A percentile compares a stretch with the other conserved stretches of the same genome.
These are phyloP conservation scores for Epichloe gansuensis DNA, from an alignment of 2,329 filamentous ascomycete species.

Conservation along the genomic window DNA sequence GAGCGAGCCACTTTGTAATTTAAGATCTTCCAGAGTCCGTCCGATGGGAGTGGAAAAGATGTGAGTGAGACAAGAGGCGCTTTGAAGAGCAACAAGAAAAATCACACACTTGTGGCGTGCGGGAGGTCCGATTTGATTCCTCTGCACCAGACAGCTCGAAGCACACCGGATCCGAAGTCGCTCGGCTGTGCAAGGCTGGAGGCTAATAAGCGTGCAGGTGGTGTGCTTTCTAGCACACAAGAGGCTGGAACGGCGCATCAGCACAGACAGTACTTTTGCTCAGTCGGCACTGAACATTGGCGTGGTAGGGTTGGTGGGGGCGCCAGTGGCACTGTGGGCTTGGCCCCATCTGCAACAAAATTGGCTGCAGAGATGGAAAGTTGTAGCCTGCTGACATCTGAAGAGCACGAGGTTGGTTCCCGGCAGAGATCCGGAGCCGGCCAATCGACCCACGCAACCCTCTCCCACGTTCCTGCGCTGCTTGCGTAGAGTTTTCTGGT, in stretches of 20 bases:
- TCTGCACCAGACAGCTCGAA: not conserved
- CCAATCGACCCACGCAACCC: conserved; percentile 1
- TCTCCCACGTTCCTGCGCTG: not conserved
- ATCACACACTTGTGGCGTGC: not conserved
- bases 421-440: conserved; percentile 5
- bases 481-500: not conserved
- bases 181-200: not conserved
- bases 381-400: conserved; percentile 2
- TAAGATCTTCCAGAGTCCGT: no score
- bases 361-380: not conserved
- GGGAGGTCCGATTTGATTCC: not conserved
- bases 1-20: not conserved
- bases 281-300: not conserved
- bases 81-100: no score
- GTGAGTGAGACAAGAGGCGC: not conserved
- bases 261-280: not conserved
- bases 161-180: conserved; percentile 1
- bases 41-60: not conserved
- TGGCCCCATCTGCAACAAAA: not conserved
- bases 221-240: not conserved
- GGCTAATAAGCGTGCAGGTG: no score
- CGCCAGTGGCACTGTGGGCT: not conserved
- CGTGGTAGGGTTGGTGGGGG: not conserved
- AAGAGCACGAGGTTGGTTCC: conserved; percentile 2
- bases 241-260: not conserved